Evolutionary conservation across 306 rosid genomes (phyloP).

Genomic region (Sphenostylis stenocarpa): DNA sequence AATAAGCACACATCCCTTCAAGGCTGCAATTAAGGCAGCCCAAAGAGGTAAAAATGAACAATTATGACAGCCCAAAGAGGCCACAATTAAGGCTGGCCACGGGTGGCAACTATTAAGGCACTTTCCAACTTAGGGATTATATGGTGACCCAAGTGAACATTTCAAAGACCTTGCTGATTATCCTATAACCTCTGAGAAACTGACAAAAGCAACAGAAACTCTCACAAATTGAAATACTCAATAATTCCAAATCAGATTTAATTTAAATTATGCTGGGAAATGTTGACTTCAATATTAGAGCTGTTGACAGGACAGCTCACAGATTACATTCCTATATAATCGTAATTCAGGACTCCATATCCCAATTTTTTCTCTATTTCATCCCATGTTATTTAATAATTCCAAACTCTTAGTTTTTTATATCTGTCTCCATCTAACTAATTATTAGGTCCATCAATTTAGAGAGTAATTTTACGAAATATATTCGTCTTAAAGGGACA

Average conservation of each 20-base stretch:
- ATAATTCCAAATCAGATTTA: background rate
- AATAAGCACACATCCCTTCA: background rate
- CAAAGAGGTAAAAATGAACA: background rate
- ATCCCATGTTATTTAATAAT: no score
- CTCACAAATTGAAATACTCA: background rate
- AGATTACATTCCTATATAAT: background rate
- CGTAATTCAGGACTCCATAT: background rate
- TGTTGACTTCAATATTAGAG: background rate
- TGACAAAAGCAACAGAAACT: background rate
- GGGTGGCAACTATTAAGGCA: background rate
- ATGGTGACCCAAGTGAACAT: background rate
- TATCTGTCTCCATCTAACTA: background rate
- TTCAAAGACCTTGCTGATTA: background rate
- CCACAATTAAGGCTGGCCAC: background rate
- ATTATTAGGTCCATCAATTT: background rate
- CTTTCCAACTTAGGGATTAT: background rate
- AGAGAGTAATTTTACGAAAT: background rate
- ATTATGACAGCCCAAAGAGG: background rate
- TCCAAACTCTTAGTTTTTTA: background rate
- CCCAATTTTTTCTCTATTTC: background rate
- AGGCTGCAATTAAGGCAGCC: background rate
- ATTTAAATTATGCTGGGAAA: background rate
- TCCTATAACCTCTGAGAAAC: conserved; percentile 1
- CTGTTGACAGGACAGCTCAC: background rate
- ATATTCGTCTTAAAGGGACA: background rate